Evolutionary conservation across 2,329 filamentous ascomycete species (phyloP).

Genomic region (Aspergillus candidus): DNA sequence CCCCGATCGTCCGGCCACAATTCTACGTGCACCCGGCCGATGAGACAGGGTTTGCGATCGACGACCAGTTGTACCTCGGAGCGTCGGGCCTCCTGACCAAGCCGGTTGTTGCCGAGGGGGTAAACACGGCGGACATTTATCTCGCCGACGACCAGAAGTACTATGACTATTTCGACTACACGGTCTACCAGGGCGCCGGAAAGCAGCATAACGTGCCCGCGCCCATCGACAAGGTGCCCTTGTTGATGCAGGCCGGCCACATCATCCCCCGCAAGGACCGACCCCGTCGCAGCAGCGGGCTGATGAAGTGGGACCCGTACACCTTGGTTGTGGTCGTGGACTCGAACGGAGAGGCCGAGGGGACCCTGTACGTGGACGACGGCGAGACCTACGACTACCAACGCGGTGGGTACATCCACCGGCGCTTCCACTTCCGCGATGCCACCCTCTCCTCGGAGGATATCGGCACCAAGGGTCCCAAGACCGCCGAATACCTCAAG

Average conservation of each 20-base stretch:
- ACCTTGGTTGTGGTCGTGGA: conserved; percentile 75
- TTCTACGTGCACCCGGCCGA: conserved; percentile 86
- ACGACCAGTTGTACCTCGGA: conserved; percentile 90
- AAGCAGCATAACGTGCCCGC: conserved; percentile 65
- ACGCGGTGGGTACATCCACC: conserved; percentile 80
- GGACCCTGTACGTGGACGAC: conserved; percentile 85
- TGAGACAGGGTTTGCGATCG: conserved; percentile 78
- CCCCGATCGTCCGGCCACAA: conserved; percentile 83
- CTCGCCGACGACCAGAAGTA: conserved; percentile 84
- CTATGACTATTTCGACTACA: conserved; percentile 92
- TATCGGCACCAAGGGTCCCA: conserved; percentile 53
- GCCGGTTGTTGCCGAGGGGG: conserved; percentile 74
- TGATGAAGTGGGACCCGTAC: conserved; percentile 94
- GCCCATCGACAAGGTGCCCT: conserved; percentile 76
- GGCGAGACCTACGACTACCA: conserved; percentile 88
- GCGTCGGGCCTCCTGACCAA: conserved; percentile 86
- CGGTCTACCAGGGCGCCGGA: conserved; percentile 65
- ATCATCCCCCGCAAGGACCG: conserved; percentile 85
- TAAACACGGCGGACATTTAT: conserved; percentile 69
- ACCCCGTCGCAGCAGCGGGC: conserved; percentile 72
- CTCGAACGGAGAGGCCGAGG: conserved; percentile 65
- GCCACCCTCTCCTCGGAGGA: conserved; percentile 64
- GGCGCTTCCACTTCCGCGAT: conserved; percentile 62
- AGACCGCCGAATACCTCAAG: conserved; percentile 70
- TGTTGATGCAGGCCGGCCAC: conserved; percentile 89